A percentile compares a stretch with the other conserved stretches of the same genome.
These are phyloP conservation scores for Iris pallida DNA, from an alignment of 116 monocot genomes.

Conservation along the genomic window DNA sequence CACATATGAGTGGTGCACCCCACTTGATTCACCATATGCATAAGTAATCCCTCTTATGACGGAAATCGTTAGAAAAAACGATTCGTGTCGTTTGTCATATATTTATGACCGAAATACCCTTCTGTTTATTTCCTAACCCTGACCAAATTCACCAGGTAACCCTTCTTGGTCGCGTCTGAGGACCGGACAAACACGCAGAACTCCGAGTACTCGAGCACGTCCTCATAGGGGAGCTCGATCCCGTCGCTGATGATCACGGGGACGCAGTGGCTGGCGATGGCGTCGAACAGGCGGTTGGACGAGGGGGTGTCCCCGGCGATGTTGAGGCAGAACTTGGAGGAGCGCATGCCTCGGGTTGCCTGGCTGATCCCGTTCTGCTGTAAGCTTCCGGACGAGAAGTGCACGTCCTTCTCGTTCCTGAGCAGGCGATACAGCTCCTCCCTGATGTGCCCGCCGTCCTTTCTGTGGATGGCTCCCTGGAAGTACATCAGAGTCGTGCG, in stretches of 20 bases:
- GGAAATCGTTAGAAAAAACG: too few species aligned
- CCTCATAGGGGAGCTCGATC: slow-evolving; percentile 84
- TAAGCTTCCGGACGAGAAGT: slow-evolving; percentile 71
- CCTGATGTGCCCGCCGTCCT: slow-evolving; percentile 75
- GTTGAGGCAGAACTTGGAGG: slow-evolving; percentile 83
- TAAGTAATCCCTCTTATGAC: too few species aligned
- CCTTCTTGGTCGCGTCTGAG: slow-evolving; percentile 58
- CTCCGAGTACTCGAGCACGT: slow-evolving; percentile 67
- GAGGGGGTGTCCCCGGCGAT: slow-evolving; percentile 89
- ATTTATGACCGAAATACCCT: too few species aligned
- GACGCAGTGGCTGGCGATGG: slow-evolving; percentile 74
- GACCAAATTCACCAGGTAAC: slow-evolving; percentile 45
- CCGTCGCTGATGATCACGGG: slow-evolving; percentile 84
- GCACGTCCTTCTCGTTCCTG: slow-evolving; percentile 67
- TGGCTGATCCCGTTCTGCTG: slow-evolving; percentile 50
- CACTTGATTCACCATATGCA: too few species aligned
- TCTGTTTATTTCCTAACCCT: too few species aligned
- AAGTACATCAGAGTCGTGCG: slow-evolving; percentile 74
- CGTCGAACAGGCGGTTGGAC: slow-evolving; percentile 84
- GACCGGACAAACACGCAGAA: slow-evolving; percentile 73
- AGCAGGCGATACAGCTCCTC: slow-evolving; percentile 79
- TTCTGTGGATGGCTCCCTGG: slow-evolving; percentile 81
- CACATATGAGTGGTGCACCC: too few species aligned
- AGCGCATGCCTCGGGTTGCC: slow-evolving; percentile 71
- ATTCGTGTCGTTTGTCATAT: too few species aligned